Evolutionary conservation across 2,329 filamentous ascomycete species (phyloP).

Genomic region (Zarea fungicola): DNA sequence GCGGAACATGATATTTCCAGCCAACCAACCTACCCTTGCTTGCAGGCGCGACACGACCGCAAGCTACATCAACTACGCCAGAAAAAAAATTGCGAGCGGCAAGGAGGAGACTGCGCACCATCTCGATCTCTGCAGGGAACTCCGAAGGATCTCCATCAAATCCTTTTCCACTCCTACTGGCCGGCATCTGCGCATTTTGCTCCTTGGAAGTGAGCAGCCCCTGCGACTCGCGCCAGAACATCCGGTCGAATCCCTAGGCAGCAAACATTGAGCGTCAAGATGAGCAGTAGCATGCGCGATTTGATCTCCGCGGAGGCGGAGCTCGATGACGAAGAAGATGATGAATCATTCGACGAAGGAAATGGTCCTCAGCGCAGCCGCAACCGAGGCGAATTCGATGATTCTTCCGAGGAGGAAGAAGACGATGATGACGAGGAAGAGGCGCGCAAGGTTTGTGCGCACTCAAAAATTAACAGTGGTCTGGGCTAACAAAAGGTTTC

Average conservation of each 20-base stretch:
- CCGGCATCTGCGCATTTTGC: neutral
- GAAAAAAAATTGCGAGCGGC: slow-evolving; percentile 8
- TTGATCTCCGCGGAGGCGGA: slow-evolving; percentile 82
- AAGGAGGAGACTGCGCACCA: slow-evolving; percentile 12
- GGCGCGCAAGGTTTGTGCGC: slow-evolving; percentile 58
- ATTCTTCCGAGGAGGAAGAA: slow-evolving; percentile 89
- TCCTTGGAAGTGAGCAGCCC: neutral
- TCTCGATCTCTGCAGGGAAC: slow-evolving; percentile 1
- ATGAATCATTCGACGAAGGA: slow-evolving; percentile 77
- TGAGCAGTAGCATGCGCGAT: slow-evolving; percentile 64
- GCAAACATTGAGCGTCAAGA: slow-evolving; percentile 32
- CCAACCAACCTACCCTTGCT: slow-evolving; percentile 6
- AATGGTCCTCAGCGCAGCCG: slow-evolving; percentile 53
- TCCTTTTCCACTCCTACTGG: neutral
- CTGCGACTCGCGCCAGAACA: neutral
- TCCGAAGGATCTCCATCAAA: neutral
- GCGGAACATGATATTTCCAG: slow-evolving; percentile 16
- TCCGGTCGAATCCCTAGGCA: neutral
- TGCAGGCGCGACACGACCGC: slow-evolving; percentile 12
- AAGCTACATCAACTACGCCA: neutral
- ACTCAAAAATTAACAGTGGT: slow-evolving; percentile 13
- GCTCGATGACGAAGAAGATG: slow-evolving; percentile 79
- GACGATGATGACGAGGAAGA: slow-evolving; percentile 90
- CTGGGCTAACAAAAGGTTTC: too few relatives aligned
- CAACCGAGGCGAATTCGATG: slow-evolving; percentile 52